Conservation (phyloP, 305 asterid species). For the Solanum chacoense region DNA sequence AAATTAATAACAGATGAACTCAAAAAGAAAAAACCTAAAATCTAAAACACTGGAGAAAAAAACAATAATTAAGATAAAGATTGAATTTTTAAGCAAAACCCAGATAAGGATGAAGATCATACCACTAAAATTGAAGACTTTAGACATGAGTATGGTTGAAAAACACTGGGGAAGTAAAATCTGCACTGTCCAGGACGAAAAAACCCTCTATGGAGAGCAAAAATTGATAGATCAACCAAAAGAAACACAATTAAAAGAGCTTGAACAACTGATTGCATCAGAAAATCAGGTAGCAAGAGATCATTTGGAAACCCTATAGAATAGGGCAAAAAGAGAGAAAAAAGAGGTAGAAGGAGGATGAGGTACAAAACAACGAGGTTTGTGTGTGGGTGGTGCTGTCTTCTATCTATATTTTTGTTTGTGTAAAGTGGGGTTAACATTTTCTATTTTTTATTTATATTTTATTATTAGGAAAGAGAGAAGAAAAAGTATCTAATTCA, state of each 20-base stretch:
- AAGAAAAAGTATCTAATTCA: constrained; percentile 4
- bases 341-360: neutral
- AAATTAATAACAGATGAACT: neutral
- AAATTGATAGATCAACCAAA: constrained; percentile 34
- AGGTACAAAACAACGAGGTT: neutral
- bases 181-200: constrained; percentile 25
- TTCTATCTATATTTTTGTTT: constrained; percentile 18
- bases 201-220: constrained; percentile 56
- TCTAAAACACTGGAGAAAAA: neutral
- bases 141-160: constrained; percentile 45
- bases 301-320: constrained; percentile 38
- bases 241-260: constrained; percentile 22
- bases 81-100: constrained; percentile 7
- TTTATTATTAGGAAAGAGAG: constrained; percentile 10
- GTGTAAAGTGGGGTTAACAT: constrained; percentile 25
- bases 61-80: neutral
- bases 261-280: constrained; percentile 46
- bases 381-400: constrained; percentile 12
- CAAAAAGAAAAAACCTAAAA: constrained; percentile 1
- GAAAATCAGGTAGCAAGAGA: constrained; percentile 14
- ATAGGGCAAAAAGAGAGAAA: constrained; percentile 38
- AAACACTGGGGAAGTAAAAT: constrained; percentile 18
- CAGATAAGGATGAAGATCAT: constrained; percentile 19
- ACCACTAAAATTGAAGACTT: constrained; percentile 70
- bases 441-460: neutral